Evolutionary conservation across 1,139 yeast genomes (phyloP).

Genomic region (Hansenula lynferdii): DNA sequence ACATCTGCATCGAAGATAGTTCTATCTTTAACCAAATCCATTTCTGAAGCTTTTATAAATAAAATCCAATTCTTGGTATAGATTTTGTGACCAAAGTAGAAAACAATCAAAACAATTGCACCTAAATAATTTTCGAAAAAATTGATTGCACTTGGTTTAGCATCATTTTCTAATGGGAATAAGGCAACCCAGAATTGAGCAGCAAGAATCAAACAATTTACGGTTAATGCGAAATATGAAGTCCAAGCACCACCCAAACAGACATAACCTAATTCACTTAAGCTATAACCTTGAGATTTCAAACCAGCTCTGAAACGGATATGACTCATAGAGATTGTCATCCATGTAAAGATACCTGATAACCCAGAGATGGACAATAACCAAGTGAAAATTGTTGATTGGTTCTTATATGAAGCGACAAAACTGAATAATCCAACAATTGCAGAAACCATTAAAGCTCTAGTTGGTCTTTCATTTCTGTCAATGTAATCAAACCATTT

Average conservation of each 20-base stretch:
- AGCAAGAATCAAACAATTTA: conserved; percentile 57
- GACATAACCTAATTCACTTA: conserved; percentile 57
- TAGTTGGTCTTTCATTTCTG: conserved; percentile 53
- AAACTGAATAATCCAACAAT: conserved; percentile 42
- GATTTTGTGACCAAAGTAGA: conserved; percentile 43
- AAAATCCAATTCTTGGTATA: conserved; percentile 36
- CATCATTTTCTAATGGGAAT: conserved; percentile 45
- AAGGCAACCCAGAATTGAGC: conserved; percentile 78
- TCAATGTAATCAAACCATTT: conserved; percentile 42
- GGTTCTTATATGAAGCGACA: conserved; percentile 48
- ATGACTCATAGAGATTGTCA: conserved; percentile 69
- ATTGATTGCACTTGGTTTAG: conserved; percentile 36
- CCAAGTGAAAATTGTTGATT: conserved; percentile 68
- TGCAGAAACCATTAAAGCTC: conserved; percentile 38
- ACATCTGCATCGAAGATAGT: conserved; percentile 45
- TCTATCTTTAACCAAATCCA: conserved; percentile 48
- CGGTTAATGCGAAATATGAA: conserved; percentile 51
- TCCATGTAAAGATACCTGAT: conserved; percentile 78
- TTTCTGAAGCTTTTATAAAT: conserved; percentile 31
- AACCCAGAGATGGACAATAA: conserved; percentile 76
- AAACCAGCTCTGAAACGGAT: conserved; percentile 73
- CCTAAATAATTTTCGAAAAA: conserved; percentile 50
- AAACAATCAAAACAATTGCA: conserved; percentile 40
- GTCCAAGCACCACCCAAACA: conserved; percentile 66
- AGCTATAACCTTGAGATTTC: conserved; percentile 48